These are phyloP conservation scores for Coffea humblotiana DNA, from an alignment of 305 asterid species.

Conservation along the genomic window DNA sequence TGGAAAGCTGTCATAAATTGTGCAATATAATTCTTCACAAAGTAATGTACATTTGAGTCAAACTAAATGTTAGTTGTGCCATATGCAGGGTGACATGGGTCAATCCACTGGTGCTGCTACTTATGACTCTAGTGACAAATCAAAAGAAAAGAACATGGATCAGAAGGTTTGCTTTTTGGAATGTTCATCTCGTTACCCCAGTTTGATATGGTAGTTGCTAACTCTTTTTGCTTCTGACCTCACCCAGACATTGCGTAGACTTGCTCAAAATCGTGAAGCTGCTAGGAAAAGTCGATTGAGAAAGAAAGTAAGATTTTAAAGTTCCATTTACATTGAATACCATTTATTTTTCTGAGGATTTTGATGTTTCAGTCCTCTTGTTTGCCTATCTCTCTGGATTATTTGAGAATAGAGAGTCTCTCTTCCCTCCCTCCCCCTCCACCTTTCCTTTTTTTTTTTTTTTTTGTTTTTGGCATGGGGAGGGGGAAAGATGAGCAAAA, in stretches of 20 bases:
- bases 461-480: background rate
- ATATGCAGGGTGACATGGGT: constrained; percentile 64
- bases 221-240: constrained; percentile 17
- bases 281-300: constrained; percentile 95
- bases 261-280: constrained; percentile 99
- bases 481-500: background rate
- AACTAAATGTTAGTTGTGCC: constrained; percentile 8
- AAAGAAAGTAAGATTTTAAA: constrained; percentile 60
- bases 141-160: constrained; percentile 72
- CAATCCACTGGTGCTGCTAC: constrained; percentile 49
- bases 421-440: background rate
- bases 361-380: background rate
- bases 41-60: constrained; percentile 2
- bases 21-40: background rate
- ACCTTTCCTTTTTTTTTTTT: no score
- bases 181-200: background rate
- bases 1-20: background rate
- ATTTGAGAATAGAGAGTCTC: background rate
- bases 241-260: constrained; percentile 79
- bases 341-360: constrained; percentile 8
- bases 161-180: constrained; percentile 60
- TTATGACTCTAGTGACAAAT: constrained; percentile 85
- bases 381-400: background rate
- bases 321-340: constrained; percentile 1
- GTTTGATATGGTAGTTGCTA: background rate